Evolutionary conservation across 805 yeast genomes (phyloP).

Genomic region (Yarrowia sp.): DNA sequence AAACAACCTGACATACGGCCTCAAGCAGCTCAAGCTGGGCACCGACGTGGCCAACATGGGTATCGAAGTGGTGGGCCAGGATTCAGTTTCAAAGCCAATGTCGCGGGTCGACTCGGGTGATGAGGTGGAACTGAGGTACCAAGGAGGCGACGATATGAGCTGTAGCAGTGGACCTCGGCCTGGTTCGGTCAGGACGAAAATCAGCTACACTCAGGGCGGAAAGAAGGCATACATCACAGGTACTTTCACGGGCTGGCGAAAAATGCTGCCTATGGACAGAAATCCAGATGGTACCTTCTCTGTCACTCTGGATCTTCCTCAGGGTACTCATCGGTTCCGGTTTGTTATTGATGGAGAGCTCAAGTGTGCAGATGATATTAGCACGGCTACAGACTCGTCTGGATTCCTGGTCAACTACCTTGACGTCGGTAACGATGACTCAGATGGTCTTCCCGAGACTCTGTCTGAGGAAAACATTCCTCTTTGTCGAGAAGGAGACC

Average conservation of each 20-base stretch:
- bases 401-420: conserved; percentile 93
- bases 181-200: conserved; percentile 28
- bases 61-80: conserved; percentile 9
- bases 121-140: conserved; percentile 33
- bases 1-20: conserved; percentile 23
- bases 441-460: background rate
- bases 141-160: conserved; percentile 3
- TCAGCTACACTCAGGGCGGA: conserved; percentile 86
- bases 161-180: background rate
- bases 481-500: conserved; percentile 1
- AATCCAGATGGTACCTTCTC: conserved; percentile 36
- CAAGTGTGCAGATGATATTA: conserved; percentile 79
- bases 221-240: conserved; percentile 90
- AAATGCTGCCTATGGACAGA: conserved; percentile 79
- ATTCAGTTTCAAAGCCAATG: conserved; percentile 5
- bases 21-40: conserved; percentile 12
- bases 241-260: conserved; percentile 94
- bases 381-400: conserved; percentile 97
- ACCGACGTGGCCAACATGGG: conserved; percentile 23
- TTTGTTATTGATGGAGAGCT: conserved; percentile 93
- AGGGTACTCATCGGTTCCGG: conserved; percentile 90
- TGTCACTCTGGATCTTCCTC: conserved; percentile 48
- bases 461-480: conserved; percentile 12
- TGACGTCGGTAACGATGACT: conserved; percentile 17
- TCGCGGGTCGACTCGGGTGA: conserved; percentile 37